phyloP scores from a whole-genome alignment of 2,329 filamentous ascomycete genomes.

The Botrytis hyacinthi region DNA sequence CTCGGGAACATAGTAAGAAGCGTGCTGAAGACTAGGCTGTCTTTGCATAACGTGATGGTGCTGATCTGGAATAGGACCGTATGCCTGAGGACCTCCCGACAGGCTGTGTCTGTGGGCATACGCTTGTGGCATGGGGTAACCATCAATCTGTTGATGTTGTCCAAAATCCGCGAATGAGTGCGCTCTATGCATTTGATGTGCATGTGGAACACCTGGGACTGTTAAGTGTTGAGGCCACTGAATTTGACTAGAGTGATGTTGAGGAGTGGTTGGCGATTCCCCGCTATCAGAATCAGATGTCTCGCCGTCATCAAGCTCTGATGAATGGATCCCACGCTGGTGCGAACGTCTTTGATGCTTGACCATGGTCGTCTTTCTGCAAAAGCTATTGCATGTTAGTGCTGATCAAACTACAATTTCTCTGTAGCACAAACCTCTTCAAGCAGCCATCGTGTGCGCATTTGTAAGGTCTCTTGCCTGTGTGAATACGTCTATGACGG shows the following conservation, averaged over 20 bases:
- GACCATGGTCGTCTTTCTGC: slow-evolving; percentile 69
- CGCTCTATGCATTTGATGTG: slow-evolving; percentile 46
- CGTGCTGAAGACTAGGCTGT: slow-evolving; percentile 36
- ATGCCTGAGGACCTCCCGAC: slow-evolving; percentile 46
- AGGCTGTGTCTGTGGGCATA: slow-evolving; percentile 51
- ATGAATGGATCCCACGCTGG: slow-evolving; percentile 55
- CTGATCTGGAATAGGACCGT: slow-evolving; percentile 46
- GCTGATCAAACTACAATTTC: background rate
- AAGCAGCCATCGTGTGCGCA: slow-evolving; percentile 50
- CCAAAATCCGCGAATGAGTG: slow-evolving; percentile 55
- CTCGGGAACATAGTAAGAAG: slow-evolving; percentile 54
- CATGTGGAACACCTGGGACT: slow-evolving; percentile 37
- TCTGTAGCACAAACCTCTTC: slow-evolving; percentile 36
- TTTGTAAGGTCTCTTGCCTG: slow-evolving; percentile 65
- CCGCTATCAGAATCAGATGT: slow-evolving; percentile 43
- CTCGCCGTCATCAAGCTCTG: slow-evolving; percentile 45
- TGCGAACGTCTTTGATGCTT: slow-evolving; percentile 64
- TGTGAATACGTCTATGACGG: slow-evolving; percentile 66
- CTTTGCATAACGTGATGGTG: slow-evolving; percentile 41
- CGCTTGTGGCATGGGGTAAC: slow-evolving; percentile 36
- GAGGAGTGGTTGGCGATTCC: slow-evolving; percentile 59
- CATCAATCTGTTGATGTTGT: slow-evolving; percentile 44
- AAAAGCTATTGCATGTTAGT: slow-evolving; percentile 53
- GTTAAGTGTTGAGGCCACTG: slow-evolving; percentile 51
- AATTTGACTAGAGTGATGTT: slow-evolving; percentile 46